Conservation (phyloP, 257 asterid species). For the Handroanthus guayacan region DNA sequence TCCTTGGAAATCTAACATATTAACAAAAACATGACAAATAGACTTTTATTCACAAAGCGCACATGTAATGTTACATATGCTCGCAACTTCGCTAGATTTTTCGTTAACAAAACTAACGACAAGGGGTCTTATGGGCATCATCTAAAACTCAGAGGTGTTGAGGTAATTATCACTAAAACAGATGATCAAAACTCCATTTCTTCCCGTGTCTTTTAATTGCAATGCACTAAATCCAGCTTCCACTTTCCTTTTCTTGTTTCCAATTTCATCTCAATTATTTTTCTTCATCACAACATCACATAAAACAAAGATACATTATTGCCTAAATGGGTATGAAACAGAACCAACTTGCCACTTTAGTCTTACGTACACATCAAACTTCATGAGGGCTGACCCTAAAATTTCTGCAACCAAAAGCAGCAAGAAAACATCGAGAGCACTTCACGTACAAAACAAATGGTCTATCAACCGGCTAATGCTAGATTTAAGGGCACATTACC, state of each 20-base stretch:
- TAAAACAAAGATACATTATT: neutral
- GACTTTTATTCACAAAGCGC: no score
- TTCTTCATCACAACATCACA: neutral
- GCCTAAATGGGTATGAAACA: neutral
- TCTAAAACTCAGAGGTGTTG: no score
- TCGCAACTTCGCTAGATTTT: no score
- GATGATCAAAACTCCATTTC: no score
- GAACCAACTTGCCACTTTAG: neutral
- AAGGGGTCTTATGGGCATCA: no score
- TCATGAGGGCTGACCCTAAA: constrained; percentile 24
- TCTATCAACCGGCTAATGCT: constrained; percentile 26
- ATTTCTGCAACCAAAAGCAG: constrained; percentile 10
- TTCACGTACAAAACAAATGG: neutral
- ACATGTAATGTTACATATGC: no score
- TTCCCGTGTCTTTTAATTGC: constrained; percentile 5
- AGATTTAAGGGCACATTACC: constrained; percentile 39
- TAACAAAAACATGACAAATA: no score
- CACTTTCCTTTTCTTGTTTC: constrained; percentile 8
- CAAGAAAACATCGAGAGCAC: constrained; percentile 7
- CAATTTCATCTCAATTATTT: neutral
- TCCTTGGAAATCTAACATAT: no score
- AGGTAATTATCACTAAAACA: no score
- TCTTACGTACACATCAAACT: constrained; percentile 33
- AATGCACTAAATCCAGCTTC: constrained; percentile 28
- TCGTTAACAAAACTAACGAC: no score